Percentiles rank a stretch among this genome's conserved stretches.
Conservation (phyloP, 1,139 yeast genomes). For the Protomyces macrosporus region DNA sequence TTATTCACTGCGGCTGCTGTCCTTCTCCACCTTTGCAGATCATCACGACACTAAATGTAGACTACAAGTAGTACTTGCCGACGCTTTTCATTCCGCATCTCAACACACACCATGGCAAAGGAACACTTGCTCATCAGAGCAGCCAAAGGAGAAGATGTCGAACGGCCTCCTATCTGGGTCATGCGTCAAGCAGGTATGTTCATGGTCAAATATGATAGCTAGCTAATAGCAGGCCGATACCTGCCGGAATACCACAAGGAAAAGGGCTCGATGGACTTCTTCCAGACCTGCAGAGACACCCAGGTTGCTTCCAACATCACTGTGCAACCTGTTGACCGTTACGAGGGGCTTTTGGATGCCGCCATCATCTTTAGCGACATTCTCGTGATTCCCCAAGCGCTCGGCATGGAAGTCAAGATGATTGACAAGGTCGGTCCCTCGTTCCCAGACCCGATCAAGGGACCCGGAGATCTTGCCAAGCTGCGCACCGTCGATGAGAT, state of each 20-base stretch:
- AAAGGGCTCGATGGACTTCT: constrained; percentile 81
- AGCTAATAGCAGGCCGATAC: constrained; percentile 73
- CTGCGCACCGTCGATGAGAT: constrained; percentile 45
- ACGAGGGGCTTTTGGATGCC: constrained; percentile 84
- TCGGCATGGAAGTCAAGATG: constrained; percentile 95
- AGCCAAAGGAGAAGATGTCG: constrained; percentile 74
- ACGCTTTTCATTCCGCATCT: too few relatives aligned
- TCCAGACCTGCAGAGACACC: constrained; percentile 87
- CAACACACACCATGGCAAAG: background rate
- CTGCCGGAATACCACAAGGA: constrained; percentile 75
- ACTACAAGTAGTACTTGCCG: too few relatives aligned
- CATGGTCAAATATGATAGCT: background rate
- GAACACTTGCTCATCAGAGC: constrained; percentile 57
- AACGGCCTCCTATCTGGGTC: constrained; percentile 97
- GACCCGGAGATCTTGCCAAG: constrained; percentile 60
- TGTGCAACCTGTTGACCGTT: constrained; percentile 89
- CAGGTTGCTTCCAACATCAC: constrained; percentile 91
- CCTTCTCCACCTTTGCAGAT: too few relatives aligned
- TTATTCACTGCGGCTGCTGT: too few relatives aligned
- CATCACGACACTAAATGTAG: too few relatives aligned
- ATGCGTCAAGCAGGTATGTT: constrained; percentile 41
- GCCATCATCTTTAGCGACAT: constrained; percentile 96
- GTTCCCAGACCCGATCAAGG: constrained; percentile 80
- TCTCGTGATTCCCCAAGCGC: constrained; percentile 93
- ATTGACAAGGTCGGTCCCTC: constrained; percentile 93